A percentile compares a stretch with the other conserved stretches of the same genome.
Conservation (phyloP, 2,329 filamentous ascomycete genomes). For the Apiospora malaysiana region DNA sequence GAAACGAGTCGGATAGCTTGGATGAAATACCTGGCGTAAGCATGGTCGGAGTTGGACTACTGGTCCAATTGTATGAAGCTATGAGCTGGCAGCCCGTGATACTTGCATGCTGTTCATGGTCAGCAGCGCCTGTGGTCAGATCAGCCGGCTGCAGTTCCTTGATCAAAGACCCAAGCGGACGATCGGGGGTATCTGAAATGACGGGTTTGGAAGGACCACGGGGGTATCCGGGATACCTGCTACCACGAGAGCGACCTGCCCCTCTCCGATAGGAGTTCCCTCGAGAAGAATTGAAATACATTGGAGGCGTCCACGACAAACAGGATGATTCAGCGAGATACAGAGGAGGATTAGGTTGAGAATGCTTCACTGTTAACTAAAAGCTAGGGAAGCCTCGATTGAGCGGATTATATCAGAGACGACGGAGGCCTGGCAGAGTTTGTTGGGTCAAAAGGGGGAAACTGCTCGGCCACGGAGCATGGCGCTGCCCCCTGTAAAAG, state of each 20-base stretch:
- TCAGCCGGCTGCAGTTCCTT: constrained; percentile 1
- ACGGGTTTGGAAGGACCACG: background rate
- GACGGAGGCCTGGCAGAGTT: background rate
- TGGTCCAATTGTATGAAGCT: constrained; percentile 46
- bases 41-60: constrained; percentile 35
- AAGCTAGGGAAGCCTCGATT: background rate
- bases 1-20: too few species aligned
- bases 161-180: constrained; percentile 22
- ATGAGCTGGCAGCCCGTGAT: constrained; percentile 29
- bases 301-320: background rate
- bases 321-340: background rate
- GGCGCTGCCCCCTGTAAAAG: background rate
- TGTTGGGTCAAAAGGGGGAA: background rate
- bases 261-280: background rate
- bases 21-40: constrained; percentile 39
- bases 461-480: too few species aligned
- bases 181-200: constrained; percentile 9
- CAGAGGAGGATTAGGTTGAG: too few species aligned
- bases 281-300: background rate
- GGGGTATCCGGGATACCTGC: constrained; percentile 1
- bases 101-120: background rate
- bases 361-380: background rate
- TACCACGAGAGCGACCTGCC: background rate
- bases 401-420: background rate
- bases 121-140: background rate